These are phyloP conservation scores for Xylariaceae sp. DNA, from an alignment of 2,329 filamentous ascomycete species.

Conservation along the genomic window DNA sequence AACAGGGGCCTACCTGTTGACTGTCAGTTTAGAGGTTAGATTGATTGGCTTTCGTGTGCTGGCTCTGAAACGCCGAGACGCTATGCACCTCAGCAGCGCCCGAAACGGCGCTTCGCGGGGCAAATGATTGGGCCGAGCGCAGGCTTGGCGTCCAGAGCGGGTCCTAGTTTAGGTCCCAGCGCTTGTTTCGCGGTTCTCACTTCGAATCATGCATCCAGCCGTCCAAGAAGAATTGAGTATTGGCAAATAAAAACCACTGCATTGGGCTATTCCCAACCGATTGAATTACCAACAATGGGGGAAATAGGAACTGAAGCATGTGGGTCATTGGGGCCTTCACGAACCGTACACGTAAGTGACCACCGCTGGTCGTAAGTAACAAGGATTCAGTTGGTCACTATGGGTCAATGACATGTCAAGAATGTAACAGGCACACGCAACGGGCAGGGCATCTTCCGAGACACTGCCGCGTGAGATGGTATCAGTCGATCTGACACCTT, in stretches of 20 bases:
- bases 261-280: too few relatives aligned
- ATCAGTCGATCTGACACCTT: neutral
- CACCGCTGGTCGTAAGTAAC: too few relatives aligned
- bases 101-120: slow-evolving; percentile 29
- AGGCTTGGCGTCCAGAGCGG: slow-evolving; percentile 8
- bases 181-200: slow-evolving; percentile 19
- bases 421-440: slow-evolving; percentile 10
- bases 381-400: too few relatives aligned
- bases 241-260: too few relatives aligned
- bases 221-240: slow-evolving; percentile 3
- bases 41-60: slow-evolving; percentile 19
- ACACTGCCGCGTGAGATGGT: slow-evolving; percentile 2
- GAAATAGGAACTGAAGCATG: too few relatives aligned
- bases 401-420: neutral
- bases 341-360: too few relatives aligned
- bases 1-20: too few relatives aligned
- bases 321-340: slow-evolving; percentile 10
- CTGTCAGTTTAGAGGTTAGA: too few relatives aligned
- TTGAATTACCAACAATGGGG: too few relatives aligned
- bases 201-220: neutral
- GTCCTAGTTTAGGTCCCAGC: slow-evolving; percentile 10
- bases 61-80: slow-evolving; percentile 26
- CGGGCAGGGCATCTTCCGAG: slow-evolving; percentile 13
- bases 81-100: slow-evolving; percentile 20
- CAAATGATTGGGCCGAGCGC: slow-evolving; percentile 21